These are phyloP conservation scores for Chenopodium suecicum DNA, from an alignment of 148 eudicot species.

Conservation along the genomic window DNA sequence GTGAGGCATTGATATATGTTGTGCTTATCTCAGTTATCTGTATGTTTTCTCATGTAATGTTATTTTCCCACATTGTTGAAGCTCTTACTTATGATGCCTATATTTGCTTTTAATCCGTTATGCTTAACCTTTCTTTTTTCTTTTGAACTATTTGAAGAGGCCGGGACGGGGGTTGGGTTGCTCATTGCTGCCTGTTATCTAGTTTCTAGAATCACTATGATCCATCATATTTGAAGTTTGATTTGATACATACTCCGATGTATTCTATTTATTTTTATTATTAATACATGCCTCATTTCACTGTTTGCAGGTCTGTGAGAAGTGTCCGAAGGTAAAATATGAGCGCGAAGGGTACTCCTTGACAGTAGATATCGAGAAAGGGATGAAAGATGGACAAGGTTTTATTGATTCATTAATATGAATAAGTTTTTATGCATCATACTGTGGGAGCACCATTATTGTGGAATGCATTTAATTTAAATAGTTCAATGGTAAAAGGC, in stretches of 20 bases:
- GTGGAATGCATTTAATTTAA: background rate
- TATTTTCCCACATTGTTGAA: too few relatives aligned
- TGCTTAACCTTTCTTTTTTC: too few relatives aligned
- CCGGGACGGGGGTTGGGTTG: too few relatives aligned
- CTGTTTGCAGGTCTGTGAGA: conserved; percentile 73
- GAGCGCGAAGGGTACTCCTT: conserved; percentile 83
- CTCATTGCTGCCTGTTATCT: too few relatives aligned
- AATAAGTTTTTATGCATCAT: too few relatives aligned
- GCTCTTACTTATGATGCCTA: too few relatives aligned
- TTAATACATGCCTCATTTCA: conserved; percentile 12
- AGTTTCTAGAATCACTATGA: background rate
- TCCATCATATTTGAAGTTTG: background rate
- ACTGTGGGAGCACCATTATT: too few relatives aligned
- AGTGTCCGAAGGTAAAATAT: conserved; percentile 90
- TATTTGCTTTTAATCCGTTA: too few relatives aligned
- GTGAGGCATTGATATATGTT: background rate
- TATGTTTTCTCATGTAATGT: too few relatives aligned
- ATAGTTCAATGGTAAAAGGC: background rate
- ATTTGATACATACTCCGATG: background rate
- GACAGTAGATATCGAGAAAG: conserved; percentile 97
- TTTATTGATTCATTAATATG: background rate
- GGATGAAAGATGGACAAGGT: conserved; percentile 94
- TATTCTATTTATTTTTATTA: background rate
- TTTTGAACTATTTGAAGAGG: too few relatives aligned
- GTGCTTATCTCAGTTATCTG: too few relatives aligned